phyloP scores from a whole-genome alignment of 805 yeast species.

The Maudiozyma pseudohumilis region DNA sequence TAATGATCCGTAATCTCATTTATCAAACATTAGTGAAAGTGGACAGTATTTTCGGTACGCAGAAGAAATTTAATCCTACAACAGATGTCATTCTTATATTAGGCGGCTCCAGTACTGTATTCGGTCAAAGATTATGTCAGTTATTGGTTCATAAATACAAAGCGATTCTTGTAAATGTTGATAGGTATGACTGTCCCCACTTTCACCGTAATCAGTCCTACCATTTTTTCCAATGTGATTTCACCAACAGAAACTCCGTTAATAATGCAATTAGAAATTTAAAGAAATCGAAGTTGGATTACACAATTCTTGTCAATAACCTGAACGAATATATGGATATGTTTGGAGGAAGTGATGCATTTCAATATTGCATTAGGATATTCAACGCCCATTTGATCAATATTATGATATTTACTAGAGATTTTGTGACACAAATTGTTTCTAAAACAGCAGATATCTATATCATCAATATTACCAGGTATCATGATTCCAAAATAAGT shows the following conservation, averaged over 20 bases:
- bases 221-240: conserved; percentile 6
- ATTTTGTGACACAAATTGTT: conserved; percentile 9
- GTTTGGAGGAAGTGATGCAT: conserved; percentile 2
- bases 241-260: conserved; percentile 1
- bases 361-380: conserved; percentile 7
- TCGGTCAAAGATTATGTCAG: conserved; percentile 12
- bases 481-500: conserved; percentile 2
- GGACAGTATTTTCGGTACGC: not conserved
- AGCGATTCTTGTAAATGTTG: conserved; percentile 13
- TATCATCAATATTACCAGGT: conserved; percentile 12
- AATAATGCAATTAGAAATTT: not conserved
- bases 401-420: conserved; percentile 16
- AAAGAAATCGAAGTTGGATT: not conserved
- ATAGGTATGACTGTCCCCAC: conserved; percentile 3
- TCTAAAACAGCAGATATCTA: conserved; percentile 8
- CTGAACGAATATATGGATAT: conserved; percentile 10
- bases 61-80: conserved; percentile 6
- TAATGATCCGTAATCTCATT: no score
- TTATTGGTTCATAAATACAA: conserved; percentile 5
- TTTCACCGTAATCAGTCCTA: not conserved
- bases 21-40: no score
- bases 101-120: conserved; percentile 16
- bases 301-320: conserved; percentile 16
- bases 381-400: conserved; percentile 14
- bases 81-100: conserved; percentile 11